Evolutionary conservation across 768 basidiomycete genomes (phyloP).

Genomic region (Podaxis sp.): DNA sequence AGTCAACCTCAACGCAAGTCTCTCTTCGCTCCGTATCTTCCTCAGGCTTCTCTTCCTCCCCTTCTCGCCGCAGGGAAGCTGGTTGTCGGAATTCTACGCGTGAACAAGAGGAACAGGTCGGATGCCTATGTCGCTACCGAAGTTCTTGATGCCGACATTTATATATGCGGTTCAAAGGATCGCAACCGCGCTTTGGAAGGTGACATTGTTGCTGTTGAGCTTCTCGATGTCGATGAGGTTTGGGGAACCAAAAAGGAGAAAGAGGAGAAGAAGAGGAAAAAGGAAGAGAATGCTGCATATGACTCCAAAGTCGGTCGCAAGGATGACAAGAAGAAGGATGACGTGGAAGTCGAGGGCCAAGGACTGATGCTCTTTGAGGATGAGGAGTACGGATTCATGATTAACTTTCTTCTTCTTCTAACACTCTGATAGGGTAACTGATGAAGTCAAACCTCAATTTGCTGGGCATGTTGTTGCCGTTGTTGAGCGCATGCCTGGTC

Average conservation of each 20-base stretch:
- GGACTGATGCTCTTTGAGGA: constrained; percentile 96
- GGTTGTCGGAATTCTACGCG: constrained; percentile 94
- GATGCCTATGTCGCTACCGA: constrained; percentile 99
- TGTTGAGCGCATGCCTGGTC: constrained; percentile 98
- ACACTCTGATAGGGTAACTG: constrained; percentile 68
- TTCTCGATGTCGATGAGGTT: constrained; percentile 96
- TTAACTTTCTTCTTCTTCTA: constrained; percentile 7
- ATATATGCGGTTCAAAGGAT: constrained; percentile 98
- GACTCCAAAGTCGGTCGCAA: constrained; percentile 78
- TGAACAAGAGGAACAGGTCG: constrained; percentile 97
- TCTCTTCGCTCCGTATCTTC: constrained; percentile 96
- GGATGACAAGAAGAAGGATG: constrained; percentile 99
- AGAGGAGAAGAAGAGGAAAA: constrained; percentile 99
- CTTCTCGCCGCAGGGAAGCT: constrained; percentile 95
- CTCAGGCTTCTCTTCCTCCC: constrained; percentile 95
- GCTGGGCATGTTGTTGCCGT: constrained; percentile 99
- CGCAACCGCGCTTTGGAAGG: constrained; percentile 98
- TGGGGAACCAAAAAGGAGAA: constrained; percentile 99
- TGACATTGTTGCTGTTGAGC: constrained; percentile 96
- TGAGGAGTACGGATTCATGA: constrained; percentile 66
- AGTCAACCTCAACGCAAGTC: constrained; percentile 96
- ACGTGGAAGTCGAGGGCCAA: constrained; percentile 99
- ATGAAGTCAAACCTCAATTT: constrained; percentile 97
- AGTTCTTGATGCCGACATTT: constrained; percentile 97
- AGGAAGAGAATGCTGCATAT: constrained; percentile 97